phyloP scores from a whole-genome alignment of 257 asterid species.

The Thymus quinquecostatus region DNA sequence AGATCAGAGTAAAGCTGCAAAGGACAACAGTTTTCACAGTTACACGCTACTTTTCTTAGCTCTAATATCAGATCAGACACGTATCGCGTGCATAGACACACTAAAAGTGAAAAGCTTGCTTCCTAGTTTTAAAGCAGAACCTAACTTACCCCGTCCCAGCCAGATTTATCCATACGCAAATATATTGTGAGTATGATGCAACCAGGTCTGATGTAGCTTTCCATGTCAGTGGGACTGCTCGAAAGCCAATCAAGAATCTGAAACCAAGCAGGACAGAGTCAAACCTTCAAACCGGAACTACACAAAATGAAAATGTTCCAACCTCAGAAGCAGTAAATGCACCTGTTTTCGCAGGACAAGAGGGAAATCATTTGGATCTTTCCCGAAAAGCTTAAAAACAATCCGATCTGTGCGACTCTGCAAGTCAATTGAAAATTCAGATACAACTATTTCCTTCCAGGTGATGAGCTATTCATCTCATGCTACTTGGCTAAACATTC shows the following conservation, averaged over 20 bases:
- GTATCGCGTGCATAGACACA: not conserved
- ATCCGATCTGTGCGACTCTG: constrained; percentile 88
- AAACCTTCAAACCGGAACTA: constrained; percentile 21
- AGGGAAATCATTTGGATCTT: constrained; percentile 81
- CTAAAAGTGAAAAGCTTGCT: constrained; percentile 11
- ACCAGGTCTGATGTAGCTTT: constrained; percentile 96
- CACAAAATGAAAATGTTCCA: constrained; percentile 17
- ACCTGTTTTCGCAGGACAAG: constrained; percentile 80
- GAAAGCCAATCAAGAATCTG: constrained; percentile 98
- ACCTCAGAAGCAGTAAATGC: constrained; percentile 26
- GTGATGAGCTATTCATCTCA: not conserved
- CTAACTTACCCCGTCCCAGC: constrained; percentile 76
- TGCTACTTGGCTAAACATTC: constrained; percentile 4
- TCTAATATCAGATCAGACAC: constrained; percentile 17
- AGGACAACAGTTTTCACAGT: constrained; percentile 23
- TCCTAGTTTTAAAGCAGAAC: constrained; percentile 10
- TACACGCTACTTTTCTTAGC: not conserved
- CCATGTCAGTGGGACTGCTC: constrained; percentile 87
- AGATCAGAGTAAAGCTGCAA: constrained; percentile 75
- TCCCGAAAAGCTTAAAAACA: constrained; percentile 85
- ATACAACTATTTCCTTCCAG: constrained; percentile 4
- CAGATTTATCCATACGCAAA: constrained; percentile 68
- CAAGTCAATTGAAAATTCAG: constrained; percentile 27
- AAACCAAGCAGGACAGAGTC: constrained; percentile 29
- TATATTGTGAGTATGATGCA: constrained; percentile 83